A percentile compares a stretch with the other conserved stretches of the same genome.
Evolutionary conservation across 192 early-diverging fungal species (phyloP).

Genomic region (Podila horticola): DNA sequence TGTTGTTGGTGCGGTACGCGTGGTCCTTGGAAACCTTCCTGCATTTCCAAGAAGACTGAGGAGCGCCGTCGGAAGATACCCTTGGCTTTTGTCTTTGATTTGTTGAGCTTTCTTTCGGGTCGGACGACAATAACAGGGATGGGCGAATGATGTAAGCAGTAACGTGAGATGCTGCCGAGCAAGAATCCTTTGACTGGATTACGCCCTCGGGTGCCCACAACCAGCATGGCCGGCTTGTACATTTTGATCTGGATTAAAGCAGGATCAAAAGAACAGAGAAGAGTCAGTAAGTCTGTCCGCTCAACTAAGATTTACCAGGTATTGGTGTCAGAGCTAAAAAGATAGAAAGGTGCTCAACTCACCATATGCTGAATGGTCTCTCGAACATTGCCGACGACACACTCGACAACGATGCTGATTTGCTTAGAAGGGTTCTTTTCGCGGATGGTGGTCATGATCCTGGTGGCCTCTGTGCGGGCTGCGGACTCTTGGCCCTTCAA

Average conservation of each 20-base stretch:
- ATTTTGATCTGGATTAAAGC: slow-evolving; percentile 55
- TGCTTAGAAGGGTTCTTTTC: slow-evolving; percentile 37
- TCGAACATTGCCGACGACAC: slow-evolving; percentile 60
- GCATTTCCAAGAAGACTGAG: slow-evolving; percentile 1
- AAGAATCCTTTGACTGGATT: slow-evolving; percentile 72
- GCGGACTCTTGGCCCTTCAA: slow-evolving; percentile 34
- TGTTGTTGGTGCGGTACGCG: neutral
- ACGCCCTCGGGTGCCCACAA: slow-evolving; percentile 78
- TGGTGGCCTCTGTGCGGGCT: slow-evolving; percentile 21
- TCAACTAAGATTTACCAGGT: neutral
- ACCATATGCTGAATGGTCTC: slow-evolving; percentile 68
- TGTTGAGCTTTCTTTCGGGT: slow-evolving; percentile 55
- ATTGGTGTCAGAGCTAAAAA: neutral
- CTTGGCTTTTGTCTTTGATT: slow-evolving; percentile 48
- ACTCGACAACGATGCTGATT: slow-evolving; percentile 65
- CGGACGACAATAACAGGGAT: slow-evolving; percentile 76
- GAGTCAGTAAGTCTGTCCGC: neutral
- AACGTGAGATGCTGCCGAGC: slow-evolving; percentile 74
- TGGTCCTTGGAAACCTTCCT: neutral
- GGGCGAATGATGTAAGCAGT: slow-evolving; percentile 73
- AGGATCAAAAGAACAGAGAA: neutral
- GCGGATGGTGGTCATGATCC: slow-evolving; percentile 41
- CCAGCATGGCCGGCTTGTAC: slow-evolving; percentile 73
- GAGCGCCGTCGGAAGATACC: slow-evolving; percentile 38
- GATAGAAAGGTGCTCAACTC: neutral